Conservation (phyloP, 768 basidiomycete genomes). For the Rubroboletus satanas region DNA sequence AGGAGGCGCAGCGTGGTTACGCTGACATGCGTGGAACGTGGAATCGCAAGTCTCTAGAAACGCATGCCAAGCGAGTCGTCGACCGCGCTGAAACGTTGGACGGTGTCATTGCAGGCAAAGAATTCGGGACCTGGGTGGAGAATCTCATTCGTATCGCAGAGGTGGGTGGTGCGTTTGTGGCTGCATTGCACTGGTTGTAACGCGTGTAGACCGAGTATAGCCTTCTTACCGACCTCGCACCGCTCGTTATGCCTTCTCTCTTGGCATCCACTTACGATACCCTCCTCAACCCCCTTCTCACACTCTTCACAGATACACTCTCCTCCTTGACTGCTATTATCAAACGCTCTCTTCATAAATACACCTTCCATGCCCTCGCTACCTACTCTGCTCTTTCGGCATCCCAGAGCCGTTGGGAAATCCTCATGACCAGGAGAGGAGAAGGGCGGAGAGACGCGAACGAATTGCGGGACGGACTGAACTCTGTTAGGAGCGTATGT, state of each 20-base stretch:
- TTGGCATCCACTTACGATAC: conserved; percentile 57
- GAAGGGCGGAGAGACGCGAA: conserved; percentile 48
- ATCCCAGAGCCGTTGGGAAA: conserved; percentile 65
- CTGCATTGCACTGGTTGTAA: not conserved
- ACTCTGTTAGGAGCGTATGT: conserved; percentile 62
- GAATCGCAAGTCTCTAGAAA: conserved; percentile 71
- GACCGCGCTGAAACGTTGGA: conserved; percentile 70
- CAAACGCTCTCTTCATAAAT: conserved; percentile 74
- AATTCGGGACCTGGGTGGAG: conserved; percentile 70
- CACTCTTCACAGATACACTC: conserved; percentile 62
- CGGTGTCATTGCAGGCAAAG: conserved; percentile 59
- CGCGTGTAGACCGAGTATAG: conserved; percentile 59
- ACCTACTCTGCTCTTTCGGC: conserved; percentile 57
- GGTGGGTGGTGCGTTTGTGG: conserved; percentile 34
- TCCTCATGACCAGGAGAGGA: conserved; percentile 51
- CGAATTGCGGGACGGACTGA: conserved; percentile 68
- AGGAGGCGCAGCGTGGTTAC: conserved; percentile 77
- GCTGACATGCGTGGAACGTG: conserved; percentile 84
- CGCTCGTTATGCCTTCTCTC: conserved; percentile 47
- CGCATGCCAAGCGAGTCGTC: conserved; percentile 62
- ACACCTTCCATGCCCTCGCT: conserved; percentile 76
- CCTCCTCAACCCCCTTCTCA: conserved; percentile 61
- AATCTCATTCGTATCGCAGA: conserved; percentile 63
- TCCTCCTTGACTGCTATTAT: conserved; percentile 59
- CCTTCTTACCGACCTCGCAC: conserved; percentile 59